Evolutionary conservation across 306 rosid species (phyloP).

Genomic region (Prunus dulcis): DNA sequence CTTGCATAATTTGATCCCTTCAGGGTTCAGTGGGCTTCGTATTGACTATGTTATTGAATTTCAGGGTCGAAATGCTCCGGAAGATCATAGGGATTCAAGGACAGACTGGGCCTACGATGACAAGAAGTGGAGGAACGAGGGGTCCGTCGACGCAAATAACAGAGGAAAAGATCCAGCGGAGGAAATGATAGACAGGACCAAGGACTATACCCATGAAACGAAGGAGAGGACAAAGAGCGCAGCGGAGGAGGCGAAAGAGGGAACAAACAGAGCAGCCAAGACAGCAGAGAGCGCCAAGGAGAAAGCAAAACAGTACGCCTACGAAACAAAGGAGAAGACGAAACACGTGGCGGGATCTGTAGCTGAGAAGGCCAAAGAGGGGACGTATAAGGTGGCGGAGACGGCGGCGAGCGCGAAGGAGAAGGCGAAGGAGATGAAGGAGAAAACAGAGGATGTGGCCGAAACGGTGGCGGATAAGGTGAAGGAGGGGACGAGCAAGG

Average conservation of each 20-base stretch:
- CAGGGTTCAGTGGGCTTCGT: too few species aligned
- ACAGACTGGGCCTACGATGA: slow-evolving; percentile 1
- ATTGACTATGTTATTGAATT: neutral
- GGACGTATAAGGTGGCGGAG: slow-evolving; percentile 8
- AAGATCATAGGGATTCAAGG: slow-evolving; percentile 28
- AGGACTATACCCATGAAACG: neutral
- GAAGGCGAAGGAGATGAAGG: slow-evolving; percentile 21
- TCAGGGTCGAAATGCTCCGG: slow-evolving; percentile 45
- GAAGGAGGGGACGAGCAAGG: slow-evolving; percentile 17
- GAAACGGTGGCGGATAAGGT: slow-evolving; percentile 10
- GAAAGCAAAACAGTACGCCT: slow-evolving; percentile 25
- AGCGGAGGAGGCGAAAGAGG: slow-evolving; percentile 11
- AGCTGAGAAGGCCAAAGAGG: slow-evolving; percentile 27
- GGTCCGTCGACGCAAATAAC: neutral
- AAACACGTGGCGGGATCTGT: slow-evolving; percentile 13
- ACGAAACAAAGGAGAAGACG: slow-evolving; percentile 13
- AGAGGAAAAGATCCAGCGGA: slow-evolving; percentile 16
- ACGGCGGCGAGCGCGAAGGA: slow-evolving; percentile 38
- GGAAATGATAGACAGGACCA: slow-evolving; percentile 2
- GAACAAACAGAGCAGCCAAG: slow-evolving; percentile 3
- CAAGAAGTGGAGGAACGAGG: slow-evolving; percentile 22
- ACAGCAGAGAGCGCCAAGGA: slow-evolving; percentile 8
- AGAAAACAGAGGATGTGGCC: slow-evolving; percentile 30
- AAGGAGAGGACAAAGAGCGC: neutral
- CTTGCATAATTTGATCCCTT: neutral